phyloP scores from a whole-genome alignment of 116 monocot species.

The Papilionanthe hybrid region DNA sequence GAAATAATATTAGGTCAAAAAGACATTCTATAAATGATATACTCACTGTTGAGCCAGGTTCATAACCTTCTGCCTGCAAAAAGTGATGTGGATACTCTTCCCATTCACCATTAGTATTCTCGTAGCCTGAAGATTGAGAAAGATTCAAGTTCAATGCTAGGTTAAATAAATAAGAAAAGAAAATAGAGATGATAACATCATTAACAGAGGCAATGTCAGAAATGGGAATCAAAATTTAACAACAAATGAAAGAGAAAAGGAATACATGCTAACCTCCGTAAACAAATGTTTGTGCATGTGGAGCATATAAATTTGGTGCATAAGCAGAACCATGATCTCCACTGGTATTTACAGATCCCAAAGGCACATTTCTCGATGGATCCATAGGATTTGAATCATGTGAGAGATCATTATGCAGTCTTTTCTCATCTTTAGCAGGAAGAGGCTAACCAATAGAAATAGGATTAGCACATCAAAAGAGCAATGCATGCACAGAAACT shows the following conservation, averaged over 20 bases:
- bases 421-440: conserved; percentile 40
- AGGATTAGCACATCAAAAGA: conserved; percentile 7
- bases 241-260: not conserved
- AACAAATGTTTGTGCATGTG: conserved; percentile 46
- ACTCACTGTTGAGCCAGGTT: conserved; percentile 63
- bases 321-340: conserved; percentile 23
- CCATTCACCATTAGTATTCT: conserved; percentile 56
- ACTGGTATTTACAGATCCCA: conserved; percentile 38
- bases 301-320: conserved; percentile 43
- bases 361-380: conserved; percentile 20
- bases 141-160: not conserved
- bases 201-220: not conserved
- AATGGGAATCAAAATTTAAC: not conserved
- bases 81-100: conserved; percentile 58
- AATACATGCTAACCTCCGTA: conserved; percentile 41
- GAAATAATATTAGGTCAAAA: not conserved
- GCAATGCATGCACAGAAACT: not conserved
- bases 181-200: not conserved
- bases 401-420: conserved; percentile 23
- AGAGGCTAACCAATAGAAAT: conserved; percentile 30
- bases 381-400: conserved; percentile 23
- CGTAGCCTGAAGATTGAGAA: conserved; percentile 46
- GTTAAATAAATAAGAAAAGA: not conserved
- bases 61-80: conserved; percentile 48
- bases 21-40: not conserved